These are phyloP conservation scores for Clitoria ternatea DNA, from an alignment of 306 rosid species.

Conservation along the genomic window DNA sequence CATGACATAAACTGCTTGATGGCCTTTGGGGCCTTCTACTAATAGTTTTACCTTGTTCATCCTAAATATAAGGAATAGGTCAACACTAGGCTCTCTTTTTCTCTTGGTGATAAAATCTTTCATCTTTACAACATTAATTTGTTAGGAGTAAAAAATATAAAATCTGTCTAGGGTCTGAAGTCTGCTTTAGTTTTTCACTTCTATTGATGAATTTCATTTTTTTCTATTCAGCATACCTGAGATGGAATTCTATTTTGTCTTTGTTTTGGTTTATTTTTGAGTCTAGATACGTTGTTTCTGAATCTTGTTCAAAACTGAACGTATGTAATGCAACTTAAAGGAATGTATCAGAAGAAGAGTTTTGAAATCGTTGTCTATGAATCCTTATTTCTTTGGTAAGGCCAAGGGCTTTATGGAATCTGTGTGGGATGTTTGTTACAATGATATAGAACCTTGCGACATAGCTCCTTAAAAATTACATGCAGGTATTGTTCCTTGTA, in stretches of 20 bases:
- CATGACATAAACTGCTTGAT: background rate
- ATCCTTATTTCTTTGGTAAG: conserved; percentile 58
- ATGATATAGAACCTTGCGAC: conserved; percentile 77
- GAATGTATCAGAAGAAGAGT: conserved; percentile 87
- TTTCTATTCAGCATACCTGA: background rate
- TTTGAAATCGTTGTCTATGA: conserved; percentile 51
- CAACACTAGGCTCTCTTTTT: background rate
- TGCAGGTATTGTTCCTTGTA: background rate
- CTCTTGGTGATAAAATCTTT: background rate
- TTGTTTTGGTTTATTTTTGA: background rate
- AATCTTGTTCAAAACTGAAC: background rate
- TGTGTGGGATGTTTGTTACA: conserved; percentile 87
- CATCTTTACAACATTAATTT: background rate
- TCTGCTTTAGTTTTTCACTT: background rate
- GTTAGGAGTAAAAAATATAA: background rate
- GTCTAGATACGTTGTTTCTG: conserved; percentile 8
- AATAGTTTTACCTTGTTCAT: background rate
- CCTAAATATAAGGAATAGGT: background rate
- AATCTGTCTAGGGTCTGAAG: background rate
- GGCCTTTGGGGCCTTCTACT: background rate
- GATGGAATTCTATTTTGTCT: background rate
- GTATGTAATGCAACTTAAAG: conserved; percentile 43
- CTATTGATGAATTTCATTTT: background rate
- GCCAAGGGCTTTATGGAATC: conserved; percentile 88
- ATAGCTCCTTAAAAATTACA: conserved; percentile 54